These are phyloP conservation scores for Solanum ahanhuiri DNA, from an alignment of 257 asterid species.

Conservation along the genomic window DNA sequence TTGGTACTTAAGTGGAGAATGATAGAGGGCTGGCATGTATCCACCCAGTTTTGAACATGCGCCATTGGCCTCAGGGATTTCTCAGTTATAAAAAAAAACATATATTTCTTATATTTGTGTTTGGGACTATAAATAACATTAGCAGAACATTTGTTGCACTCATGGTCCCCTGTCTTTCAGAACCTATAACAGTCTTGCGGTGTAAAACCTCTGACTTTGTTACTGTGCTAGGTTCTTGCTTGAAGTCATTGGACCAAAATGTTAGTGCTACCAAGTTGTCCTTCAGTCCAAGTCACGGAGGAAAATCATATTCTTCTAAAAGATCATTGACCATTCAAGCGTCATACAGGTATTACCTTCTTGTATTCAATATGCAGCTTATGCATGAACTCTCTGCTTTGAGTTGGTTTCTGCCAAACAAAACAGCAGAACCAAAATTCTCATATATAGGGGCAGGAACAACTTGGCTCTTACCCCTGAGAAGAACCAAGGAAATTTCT, in stretches of 20 bases:
- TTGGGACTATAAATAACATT: not conserved
- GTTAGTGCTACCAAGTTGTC: slow-evolving; percentile 36
- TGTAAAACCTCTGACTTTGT: not conserved
- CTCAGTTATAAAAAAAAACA: not conserved
- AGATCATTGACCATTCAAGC: slow-evolving; percentile 46
- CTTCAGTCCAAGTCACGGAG: slow-evolving; percentile 22
- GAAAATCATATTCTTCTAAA: slow-evolving; percentile 25
- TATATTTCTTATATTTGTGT: not conserved
- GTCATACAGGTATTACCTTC: slow-evolving; percentile 36
- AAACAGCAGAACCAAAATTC: not conserved
- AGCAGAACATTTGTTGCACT: not conserved
- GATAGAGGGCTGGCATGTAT: not conserved
- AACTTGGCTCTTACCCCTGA: not conserved
- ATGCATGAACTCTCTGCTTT: not conserved
- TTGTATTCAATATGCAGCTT: not conserved
- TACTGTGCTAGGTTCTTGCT: slow-evolving; percentile 22
- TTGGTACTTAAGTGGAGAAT: not conserved
- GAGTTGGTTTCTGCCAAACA: not conserved
- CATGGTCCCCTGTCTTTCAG: not conserved
- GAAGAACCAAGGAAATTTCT: not conserved
- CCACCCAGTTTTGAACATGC: not conserved
- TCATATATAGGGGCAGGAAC: not conserved
- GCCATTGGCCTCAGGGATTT: not conserved
- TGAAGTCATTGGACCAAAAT: slow-evolving; percentile 30
- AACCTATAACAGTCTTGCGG: not conserved